Percentiles rank a stretch among this genome's conserved stretches.
Evolutionary conservation across 352 stramenopile species (phyloP).

Genomic region (Phytophthora crassamura): DNA sequence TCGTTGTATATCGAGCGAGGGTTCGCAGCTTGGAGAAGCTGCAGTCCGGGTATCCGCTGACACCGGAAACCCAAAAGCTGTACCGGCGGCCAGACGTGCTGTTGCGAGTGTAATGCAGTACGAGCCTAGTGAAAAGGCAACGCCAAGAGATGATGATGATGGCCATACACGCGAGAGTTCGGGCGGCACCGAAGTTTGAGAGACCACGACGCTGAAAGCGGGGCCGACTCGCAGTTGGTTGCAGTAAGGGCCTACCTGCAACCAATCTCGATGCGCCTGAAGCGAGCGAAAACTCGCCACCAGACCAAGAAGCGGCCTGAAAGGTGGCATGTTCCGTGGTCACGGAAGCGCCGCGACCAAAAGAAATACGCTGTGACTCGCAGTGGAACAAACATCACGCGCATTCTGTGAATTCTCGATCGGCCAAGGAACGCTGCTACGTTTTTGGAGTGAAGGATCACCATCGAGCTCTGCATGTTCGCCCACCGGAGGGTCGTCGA

Average conservation of each 20-base stretch:
- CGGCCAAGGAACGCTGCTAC: background rate
- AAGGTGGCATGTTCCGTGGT: background rate
- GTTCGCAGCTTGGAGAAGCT: too few species aligned
- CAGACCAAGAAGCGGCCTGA: background rate
- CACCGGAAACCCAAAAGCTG: too few species aligned
- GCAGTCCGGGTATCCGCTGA: too few species aligned
- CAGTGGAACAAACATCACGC: background rate
- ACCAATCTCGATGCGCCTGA: background rate
- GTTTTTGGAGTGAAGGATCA: background rate
- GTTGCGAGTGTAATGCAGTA: too few species aligned
- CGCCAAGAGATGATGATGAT: too few species aligned
- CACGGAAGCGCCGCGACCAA: slow-evolving; percentile 4
- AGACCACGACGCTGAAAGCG: too few species aligned
- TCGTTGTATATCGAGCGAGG: too few species aligned
- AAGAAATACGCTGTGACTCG: slow-evolving; percentile 4
- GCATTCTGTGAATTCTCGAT: background rate
- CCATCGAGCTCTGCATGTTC: background rate
- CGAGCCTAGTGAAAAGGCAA: too few species aligned
- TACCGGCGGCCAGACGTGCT: too few species aligned
- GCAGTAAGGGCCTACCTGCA: background rate
- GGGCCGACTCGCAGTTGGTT: background rate
- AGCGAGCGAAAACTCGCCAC: slow-evolving; percentile 1
- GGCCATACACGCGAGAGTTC: too few species aligned
- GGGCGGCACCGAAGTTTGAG: too few species aligned
- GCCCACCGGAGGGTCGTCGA: background rate